These are phyloP conservation scores for Nigrospora oryzae DNA, from an alignment of 2,329 filamentous ascomycete species.

Conservation along the genomic window DNA sequence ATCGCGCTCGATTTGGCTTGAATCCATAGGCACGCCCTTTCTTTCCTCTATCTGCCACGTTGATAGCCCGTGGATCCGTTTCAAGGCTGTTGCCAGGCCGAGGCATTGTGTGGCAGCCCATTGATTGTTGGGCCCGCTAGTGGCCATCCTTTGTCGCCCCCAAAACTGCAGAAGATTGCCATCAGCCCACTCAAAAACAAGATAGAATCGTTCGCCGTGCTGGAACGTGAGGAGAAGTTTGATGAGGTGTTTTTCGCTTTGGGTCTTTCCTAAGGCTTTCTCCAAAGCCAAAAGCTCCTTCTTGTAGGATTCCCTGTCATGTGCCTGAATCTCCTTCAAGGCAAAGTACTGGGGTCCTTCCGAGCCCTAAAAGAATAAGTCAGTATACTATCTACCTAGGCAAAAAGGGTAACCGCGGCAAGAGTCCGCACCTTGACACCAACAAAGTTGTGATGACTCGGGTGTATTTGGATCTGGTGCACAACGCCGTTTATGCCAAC, in stretches of 20 bases:
- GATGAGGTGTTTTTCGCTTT: conserved; percentile 3
- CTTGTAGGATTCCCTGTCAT: background rate
- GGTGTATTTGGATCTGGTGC: conserved; percentile 1
- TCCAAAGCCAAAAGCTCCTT: background rate
- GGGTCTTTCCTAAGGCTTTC: background rate
- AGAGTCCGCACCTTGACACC: too few relatives aligned
- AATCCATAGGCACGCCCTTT: too few relatives aligned
- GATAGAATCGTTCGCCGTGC: conserved; percentile 2
- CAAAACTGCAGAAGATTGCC: conserved; percentile 7
- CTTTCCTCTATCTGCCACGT: conserved; percentile 1
- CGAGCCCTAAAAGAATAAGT: too few relatives aligned
- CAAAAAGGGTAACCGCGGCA: too few relatives aligned
- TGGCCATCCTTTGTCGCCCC: background rate
- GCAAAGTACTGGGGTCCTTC: background rate
- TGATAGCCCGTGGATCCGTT: conserved; percentile 1
- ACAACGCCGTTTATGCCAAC: background rate
- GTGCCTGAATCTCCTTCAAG: background rate
- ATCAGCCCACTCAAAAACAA: conserved; percentile 10
- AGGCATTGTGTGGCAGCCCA: background rate
- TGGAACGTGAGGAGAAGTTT: conserved; percentile 7
- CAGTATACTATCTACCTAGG: too few relatives aligned
- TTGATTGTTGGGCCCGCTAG: background rate
- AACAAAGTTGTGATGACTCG: background rate
- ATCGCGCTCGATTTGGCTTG: background rate
- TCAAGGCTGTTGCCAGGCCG: background rate